phyloP scores from a whole-genome alignment of 1,139 yeast genomes.

The Magnusiomyces tetraspermus region DNA sequence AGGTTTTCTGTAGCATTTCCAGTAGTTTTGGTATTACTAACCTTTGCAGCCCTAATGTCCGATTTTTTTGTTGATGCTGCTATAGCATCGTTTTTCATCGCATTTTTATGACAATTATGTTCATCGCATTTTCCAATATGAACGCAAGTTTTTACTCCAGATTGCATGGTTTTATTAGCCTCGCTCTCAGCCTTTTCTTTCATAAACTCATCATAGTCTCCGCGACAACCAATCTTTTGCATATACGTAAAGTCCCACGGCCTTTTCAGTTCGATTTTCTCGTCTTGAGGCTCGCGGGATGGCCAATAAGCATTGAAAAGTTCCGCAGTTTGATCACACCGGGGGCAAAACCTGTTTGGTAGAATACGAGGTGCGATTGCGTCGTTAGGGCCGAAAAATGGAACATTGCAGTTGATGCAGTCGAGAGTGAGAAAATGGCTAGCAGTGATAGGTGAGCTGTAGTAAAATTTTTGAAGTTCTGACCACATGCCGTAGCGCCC shows the following conservation, averaged over 20 bases:
- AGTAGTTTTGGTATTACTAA: too few relatives aligned
- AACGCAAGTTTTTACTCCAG: neutral
- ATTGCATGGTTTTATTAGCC: neutral
- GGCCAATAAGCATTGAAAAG: constrained; percentile 29
- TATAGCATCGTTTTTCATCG: too few relatives aligned
- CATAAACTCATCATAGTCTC: constrained; percentile 13
- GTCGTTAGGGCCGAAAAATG: constrained; percentile 19
- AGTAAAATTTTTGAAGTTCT: constrained; percentile 17
- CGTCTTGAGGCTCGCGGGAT: constrained; percentile 14
- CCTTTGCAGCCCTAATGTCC: too few relatives aligned
- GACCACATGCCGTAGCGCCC: constrained; percentile 6
- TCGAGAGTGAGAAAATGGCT: constrained; percentile 15
- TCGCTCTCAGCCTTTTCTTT: constrained; percentile 5
- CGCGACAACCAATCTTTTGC: constrained; percentile 12
- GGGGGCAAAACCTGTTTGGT: constrained; percentile 22
- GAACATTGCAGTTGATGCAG: constrained; percentile 23
- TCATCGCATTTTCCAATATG: neutral
- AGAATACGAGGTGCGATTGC: constrained; percentile 12
- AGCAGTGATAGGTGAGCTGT: constrained; percentile 18
- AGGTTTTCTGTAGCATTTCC: too few relatives aligned
- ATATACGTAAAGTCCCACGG: constrained; percentile 15
- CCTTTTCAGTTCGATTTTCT: constrained; percentile 17
- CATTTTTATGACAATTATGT: neutral
- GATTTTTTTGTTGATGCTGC: too few relatives aligned
- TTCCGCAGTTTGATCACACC: constrained; percentile 29